phyloP scores from a whole-genome alignment of 257 asterid genomes.

The Gentiana dahurica region DNA sequence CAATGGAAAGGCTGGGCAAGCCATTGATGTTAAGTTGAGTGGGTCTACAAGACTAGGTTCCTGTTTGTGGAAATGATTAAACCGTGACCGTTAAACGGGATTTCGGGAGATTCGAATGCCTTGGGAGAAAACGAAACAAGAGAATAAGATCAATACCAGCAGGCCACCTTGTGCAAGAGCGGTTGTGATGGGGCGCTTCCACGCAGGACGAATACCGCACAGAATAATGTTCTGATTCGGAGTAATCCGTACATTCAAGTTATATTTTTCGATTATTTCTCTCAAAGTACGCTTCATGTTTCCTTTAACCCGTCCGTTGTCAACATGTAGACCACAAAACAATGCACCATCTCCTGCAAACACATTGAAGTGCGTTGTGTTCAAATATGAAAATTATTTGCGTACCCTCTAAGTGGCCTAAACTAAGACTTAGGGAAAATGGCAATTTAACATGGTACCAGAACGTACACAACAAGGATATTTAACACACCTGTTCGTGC shows the following conservation, averaged over 20 bases:
- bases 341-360: slow-evolving; percentile 75
- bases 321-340: slow-evolving; percentile 93
- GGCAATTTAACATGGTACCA: too few species aligned
- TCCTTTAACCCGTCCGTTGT: slow-evolving; percentile 82
- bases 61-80: slow-evolving; percentile 24
- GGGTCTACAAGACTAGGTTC: slow-evolving; percentile 93
- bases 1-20: slow-evolving; percentile 96
- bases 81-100: neutral
- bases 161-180: slow-evolving; percentile 96
- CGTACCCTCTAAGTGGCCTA: too few species aligned
- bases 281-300: slow-evolving; percentile 65
- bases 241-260: slow-evolving; percentile 76
- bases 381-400: too few species aligned
- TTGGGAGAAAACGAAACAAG: too few species aligned
- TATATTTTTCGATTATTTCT: slow-evolving; percentile 83
- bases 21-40: slow-evolving; percentile 89
- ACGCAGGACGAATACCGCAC: slow-evolving; percentile 65
- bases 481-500: slow-evolving; percentile 74
- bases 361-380: neutral
- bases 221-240: slow-evolving; percentile 87
- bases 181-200: slow-evolving; percentile 79
- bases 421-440: too few species aligned
- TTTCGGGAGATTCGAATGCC: neutral
- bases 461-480: neutral
- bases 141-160: slow-evolving; percentile 39